Percentiles rank a stretch among this genome's conserved stretches.
Evolutionary conservation across 106 monocot species (phyloP).

Genomic region (Posidonia australis): DNA sequence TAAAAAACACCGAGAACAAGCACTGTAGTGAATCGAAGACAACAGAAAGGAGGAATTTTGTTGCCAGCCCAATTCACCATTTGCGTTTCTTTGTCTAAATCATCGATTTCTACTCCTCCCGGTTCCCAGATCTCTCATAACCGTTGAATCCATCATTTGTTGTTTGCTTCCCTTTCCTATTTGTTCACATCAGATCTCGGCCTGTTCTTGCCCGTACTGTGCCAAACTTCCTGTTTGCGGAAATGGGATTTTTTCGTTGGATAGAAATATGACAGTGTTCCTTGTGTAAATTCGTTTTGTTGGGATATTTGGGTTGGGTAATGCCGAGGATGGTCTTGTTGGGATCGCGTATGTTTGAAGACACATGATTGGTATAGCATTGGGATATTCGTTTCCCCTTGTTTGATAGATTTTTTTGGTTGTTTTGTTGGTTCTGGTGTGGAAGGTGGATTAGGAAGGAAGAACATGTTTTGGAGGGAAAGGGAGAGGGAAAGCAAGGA

Average conservation of each 20-base stretch:
- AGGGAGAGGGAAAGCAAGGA: slow-evolving; percentile 28
- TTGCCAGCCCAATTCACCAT: no score
- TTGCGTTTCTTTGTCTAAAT: no score
- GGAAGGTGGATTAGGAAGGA: not conserved
- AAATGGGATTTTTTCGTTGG: not conserved
- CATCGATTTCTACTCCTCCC: no score
- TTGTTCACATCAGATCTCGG: not conserved
- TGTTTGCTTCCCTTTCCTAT: not conserved
- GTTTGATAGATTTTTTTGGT: not conserved
- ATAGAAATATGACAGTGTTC: not conserved
- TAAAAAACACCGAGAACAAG: no score
- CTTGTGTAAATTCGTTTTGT: not conserved
- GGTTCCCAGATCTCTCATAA: no score
- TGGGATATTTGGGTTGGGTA: not conserved
- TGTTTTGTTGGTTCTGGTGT: no score
- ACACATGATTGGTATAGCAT: not conserved
- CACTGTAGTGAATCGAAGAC: no score
- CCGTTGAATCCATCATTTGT: not conserved
- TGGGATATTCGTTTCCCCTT: not conserved
- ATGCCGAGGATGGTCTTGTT: not conserved
- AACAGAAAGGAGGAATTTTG: no score
- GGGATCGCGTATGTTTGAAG: not conserved
- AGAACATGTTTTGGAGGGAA: slow-evolving; percentile 55
- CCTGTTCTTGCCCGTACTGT: not conserved
- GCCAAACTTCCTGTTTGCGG: not conserved